Evolutionary conservation across 2,329 filamentous ascomycete genomes (phyloP).

Genomic region (Fusarium palustre): DNA sequence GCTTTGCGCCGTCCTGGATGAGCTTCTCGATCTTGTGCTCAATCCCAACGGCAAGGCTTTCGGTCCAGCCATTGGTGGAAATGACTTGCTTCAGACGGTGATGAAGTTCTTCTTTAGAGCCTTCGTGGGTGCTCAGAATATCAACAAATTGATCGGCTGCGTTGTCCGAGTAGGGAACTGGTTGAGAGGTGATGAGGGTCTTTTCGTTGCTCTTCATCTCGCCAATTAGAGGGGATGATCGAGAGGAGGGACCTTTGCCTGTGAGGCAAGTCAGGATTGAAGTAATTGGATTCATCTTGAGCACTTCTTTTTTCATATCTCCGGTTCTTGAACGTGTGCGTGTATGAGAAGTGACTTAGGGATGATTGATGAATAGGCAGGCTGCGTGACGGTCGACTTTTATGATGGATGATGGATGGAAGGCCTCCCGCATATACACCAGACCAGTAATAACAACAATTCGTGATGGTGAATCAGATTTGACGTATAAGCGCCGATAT

Average conservation of each 20-base stretch:
- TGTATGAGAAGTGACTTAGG: neutral
- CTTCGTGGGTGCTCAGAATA: slow-evolving; percentile 12
- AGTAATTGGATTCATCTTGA: neutral
- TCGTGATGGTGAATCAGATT: neutral
- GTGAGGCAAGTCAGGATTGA: slow-evolving; percentile 5
- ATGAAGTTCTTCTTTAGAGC: neutral
- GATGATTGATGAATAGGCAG: too few relatives aligned
- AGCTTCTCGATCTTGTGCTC: slow-evolving; percentile 33
- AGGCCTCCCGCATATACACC: slow-evolving; percentile 13
- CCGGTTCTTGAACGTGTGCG: accelerated
- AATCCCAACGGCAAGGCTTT: slow-evolving; percentile 31
- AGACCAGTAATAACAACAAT: accelerated
- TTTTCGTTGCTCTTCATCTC: neutral
- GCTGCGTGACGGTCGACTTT: neutral
- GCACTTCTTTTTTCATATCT: accelerated
- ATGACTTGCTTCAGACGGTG: slow-evolving; percentile 19
- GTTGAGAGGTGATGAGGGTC: neutral
- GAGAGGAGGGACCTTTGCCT: neutral
- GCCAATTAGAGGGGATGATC: accelerated
- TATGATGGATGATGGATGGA: neutral
- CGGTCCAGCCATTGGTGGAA: slow-evolving; percentile 33
- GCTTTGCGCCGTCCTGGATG: slow-evolving; percentile 19
- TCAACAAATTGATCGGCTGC: slow-evolving; percentile 29
- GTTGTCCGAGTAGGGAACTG: slow-evolving; percentile 20
- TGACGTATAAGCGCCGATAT: accelerated